Base-by-base conservation (phyloP, 139 green algal genomes). In the Chlamydomonas incerta region DNA sequence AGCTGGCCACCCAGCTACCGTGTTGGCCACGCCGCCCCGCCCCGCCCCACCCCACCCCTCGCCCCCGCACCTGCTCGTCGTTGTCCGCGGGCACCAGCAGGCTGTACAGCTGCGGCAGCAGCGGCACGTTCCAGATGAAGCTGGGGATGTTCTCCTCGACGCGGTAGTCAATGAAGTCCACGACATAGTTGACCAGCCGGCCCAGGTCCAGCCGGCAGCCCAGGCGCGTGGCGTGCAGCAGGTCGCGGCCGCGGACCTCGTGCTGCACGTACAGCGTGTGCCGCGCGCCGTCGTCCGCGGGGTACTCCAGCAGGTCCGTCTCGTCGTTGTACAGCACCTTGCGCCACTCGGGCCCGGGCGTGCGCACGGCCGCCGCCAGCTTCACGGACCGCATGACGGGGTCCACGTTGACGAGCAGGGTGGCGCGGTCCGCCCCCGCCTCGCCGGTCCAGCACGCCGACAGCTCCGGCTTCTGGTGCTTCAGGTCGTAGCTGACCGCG, bases 91-190 rank as follows among this genome's bases (percentile, higher is more conserved):
- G 91, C 5, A 93, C 55, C 0, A 94, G n/a, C 18, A 90, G 26
- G 57, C 87, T 87, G 85, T 90, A 94, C 11, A 91, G 63, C 31
- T 31, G 69, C 28, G 76, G 55, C 0, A 63, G 77, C 17, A 84
- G 50, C 0, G 91, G 91, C 31, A 94, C 71, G 11, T 77, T 72
- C 91, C 91, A 94, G 14, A 94, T 21, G 28, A 92, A 28, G 20
- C 26, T 47, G 1, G 91, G 91, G 46, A 94, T 80, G 62, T 46
- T 63, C 57, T 79, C 72, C 74, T 88, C 72, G 29, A 92, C 26
- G 67, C 83, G 47, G 34, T 73, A 73, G 67, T 92, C 88, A 13
- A 92, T 26, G 18, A 84, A 74, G 13, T 89, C 73, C 3, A 23
- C 74, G 0, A 62, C 55, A 52, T 72, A 87, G 87, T 94, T 94